Conservation (phyloP, 2,329 filamentous ascomycete species). For the Ascochyta pisi region DNA sequence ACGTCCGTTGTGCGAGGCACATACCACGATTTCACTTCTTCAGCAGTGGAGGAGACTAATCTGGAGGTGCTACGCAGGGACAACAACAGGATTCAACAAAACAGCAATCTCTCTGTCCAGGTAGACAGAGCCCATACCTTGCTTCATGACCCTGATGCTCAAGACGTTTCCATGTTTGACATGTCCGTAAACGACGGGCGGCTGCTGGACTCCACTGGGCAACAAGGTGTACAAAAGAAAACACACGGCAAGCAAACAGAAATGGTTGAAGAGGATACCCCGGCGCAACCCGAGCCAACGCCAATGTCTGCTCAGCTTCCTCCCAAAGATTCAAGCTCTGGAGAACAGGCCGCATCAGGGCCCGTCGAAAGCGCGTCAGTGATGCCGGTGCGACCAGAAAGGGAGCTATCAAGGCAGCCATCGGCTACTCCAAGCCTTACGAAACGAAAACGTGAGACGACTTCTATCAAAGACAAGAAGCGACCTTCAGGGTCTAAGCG, state of each 20-base stretch:
- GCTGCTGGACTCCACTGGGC: neutral
- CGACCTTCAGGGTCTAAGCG: slow-evolving; percentile 27
- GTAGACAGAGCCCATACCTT: neutral
- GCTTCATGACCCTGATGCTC: neutral
- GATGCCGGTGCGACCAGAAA: neutral
- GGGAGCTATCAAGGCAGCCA: neutral
- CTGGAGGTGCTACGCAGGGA: neutral
- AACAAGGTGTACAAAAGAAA: neutral
- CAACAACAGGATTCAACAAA: neutral
- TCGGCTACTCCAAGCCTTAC: slow-evolving; percentile 1
- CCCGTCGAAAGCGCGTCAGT: neutral
- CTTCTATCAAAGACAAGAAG: slow-evolving; percentile 25
- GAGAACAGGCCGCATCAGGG: neutral
- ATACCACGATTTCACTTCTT: slow-evolving; percentile 23
- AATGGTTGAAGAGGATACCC: neutral
- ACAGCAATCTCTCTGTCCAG: neutral
- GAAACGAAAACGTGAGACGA: slow-evolving; percentile 35
- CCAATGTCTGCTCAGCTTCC: slow-evolving; percentile 21
- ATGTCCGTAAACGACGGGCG: neutral
- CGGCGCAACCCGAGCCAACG: slow-evolving; percentile 15
- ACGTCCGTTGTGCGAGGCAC: slow-evolving; percentile 36
- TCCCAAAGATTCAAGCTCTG: slow-evolving; percentile 17
- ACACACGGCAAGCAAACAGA: neutral
- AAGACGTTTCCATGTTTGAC: slow-evolving; percentile 1
- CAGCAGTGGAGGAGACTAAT: slow-evolving; percentile 5